Base-by-base conservation (phyloP, 805 yeast genomes). In the Saturnispora sanitii region DNA sequence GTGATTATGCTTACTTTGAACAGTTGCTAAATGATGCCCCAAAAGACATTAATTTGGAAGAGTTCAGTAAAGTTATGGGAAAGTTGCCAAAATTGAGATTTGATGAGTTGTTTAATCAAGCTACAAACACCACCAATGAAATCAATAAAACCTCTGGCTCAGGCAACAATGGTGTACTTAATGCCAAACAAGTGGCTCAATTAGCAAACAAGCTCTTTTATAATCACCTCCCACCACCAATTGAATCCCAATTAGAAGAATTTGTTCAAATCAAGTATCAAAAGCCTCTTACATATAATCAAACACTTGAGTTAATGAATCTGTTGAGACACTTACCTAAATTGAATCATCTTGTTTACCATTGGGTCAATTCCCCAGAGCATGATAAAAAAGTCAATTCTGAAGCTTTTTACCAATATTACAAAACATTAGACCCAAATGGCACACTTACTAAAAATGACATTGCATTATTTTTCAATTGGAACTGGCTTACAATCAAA, bases 231-330 rank as follows among this genome's bases (percentile, higher is more conserved):
- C 60, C 65, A 5, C 27, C 38, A 8, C 80, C 80, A 52, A 79
- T 86, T 23, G 63, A 75, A 40, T 65, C 68, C 38, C 94, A 87
- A 56, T 76, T 83, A 15, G 71, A 75, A 41, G 16, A 38, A 6
- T 53, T 57, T 22, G 51, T 60, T 2, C 28, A 15, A 17, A 38
- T 55, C n/a, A 66, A 62, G 38, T 70, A 62, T 20, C 70, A 64
- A 7, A 66, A 66, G 2, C 65, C 66, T 45, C 62, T 74, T 42
- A 64, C 70, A 39, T 70, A 68, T 51, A 66, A 68, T 43, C 67
- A 69, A 47, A 68, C 79, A 12, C 60, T 67, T 5, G 61, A 68
- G 38, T 53, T 69, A n/a, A 64, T 70, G 49, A 70, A 65, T 48
- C 62, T 70, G 49, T 63, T 74, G 25, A 51, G 52, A 36, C 56